Evolutionary conservation across 2,329 filamentous ascomycete species (phyloP), one percentile per base, ranked within the genome.

Genomic region (Dryadomyces quercivorus): DNA sequence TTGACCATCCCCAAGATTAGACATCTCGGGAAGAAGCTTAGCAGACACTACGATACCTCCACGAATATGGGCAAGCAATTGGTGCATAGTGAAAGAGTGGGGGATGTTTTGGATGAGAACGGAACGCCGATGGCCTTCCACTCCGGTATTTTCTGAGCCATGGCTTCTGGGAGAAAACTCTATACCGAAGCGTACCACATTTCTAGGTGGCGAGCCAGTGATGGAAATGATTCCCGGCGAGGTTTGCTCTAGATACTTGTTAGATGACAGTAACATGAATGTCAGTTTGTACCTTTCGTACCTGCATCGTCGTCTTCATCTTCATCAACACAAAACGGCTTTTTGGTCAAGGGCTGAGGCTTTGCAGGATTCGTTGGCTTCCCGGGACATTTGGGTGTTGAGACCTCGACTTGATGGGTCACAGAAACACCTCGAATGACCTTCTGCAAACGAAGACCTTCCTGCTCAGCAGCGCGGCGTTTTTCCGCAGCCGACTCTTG

Each of bases 41-140:
- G 48, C 58, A 2, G 45, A 40, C 15, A 57, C 52, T 4, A 60
- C 34, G 5, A 31, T 26, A 3, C 58, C 59, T n/a, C 58, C 59
- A 7, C 46, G 50, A 10, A 61, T 50, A n/a, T 55, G 44, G 0
- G 52, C 47, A 1, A 61, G 54, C 2, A 60, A n/a, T n/a, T 56
- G 44, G 13, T 59, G 57, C 10, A 58, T 16, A 0, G 45, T 55
- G 10, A 56, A 55, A 8, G 56, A 47, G 5, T 18, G 21, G 0
- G 56, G 57, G 1, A 61, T 47, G 31, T 55, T 52, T 5, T 55
- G 54, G n/a, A 60, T 48, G 1, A 59, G 46, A n/a, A 59, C 45
- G 4, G 57, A 53, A 5, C 58, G 57, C 2, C 55, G 55, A 56
- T 55, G 38, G 16, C 13, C 15, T 4, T 50, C 34, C n/a, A 16